Evolutionary conservation across 345 rosid genomes (phyloP).

Genomic region (Syzygium aqueum): DNA sequence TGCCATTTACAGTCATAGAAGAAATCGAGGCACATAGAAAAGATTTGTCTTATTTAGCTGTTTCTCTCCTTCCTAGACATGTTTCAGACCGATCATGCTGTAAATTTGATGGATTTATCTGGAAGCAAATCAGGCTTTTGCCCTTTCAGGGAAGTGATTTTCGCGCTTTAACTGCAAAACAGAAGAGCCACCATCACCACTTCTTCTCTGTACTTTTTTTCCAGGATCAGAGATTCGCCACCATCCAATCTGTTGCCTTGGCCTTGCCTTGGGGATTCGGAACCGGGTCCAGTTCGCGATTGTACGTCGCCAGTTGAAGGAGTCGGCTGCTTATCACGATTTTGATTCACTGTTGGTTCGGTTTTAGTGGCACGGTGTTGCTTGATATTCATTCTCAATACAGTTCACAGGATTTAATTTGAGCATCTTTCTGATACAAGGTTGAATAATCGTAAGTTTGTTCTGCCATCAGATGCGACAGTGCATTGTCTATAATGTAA

Average conservation of each 20-base stretch:
- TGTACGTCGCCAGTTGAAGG: background rate
- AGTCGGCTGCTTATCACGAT: background rate
- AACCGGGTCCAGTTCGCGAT: background rate
- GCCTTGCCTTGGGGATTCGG: background rate
- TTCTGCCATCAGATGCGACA: background rate
- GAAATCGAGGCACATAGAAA: background rate
- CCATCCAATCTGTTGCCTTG: background rate
- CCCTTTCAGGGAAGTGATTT: background rate
- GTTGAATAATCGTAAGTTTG: background rate
- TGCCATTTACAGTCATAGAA: background rate
- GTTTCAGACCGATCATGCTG: background rate
- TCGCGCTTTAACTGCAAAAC: background rate
- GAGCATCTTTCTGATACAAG: background rate
- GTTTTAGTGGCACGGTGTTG: background rate
- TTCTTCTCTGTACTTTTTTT: background rate
- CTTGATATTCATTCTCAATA: background rate
- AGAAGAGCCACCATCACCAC: background rate
- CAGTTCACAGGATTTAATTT: background rate
- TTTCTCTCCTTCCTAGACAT: background rate
- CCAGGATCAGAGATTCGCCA: background rate
- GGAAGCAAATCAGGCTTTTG: background rate
- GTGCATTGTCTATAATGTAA: background rate
- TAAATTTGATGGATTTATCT: background rate
- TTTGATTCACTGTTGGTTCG: background rate
- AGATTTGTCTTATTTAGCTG: background rate